A percentile compares a stretch with the other conserved stretches of the same genome.
These are phyloP conservation scores for Larix kaempferi DNA, from an alignment of 75 land plant genomes.

Conservation along the genomic window DNA sequence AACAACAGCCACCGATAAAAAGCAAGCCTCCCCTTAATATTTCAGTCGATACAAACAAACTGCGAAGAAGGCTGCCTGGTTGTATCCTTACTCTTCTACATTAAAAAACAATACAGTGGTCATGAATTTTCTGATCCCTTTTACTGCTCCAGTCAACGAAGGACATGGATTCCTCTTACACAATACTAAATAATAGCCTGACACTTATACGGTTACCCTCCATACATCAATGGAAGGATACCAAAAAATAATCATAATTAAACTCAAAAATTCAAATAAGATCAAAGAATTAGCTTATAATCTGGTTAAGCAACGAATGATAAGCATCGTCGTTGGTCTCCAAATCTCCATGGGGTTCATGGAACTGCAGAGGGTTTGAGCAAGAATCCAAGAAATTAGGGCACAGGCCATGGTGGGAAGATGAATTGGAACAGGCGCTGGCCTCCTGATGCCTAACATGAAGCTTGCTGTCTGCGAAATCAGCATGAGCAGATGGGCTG, in stretches of 20 bases:
- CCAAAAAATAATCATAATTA: not conserved
- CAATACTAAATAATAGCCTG: slow-evolving; percentile 5
- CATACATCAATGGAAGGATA: slow-evolving; percentile 4
- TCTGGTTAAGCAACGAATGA: slow-evolving; percentile 8
- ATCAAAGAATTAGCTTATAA: not conserved
- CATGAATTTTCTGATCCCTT: no score
- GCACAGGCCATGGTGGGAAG: not conserved
- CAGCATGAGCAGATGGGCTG: slow-evolving; percentile 4
- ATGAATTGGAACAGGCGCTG: not conserved
- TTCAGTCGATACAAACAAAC: no score
- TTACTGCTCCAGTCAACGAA: not conserved
- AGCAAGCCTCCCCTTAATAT: no score
- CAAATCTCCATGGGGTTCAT: slow-evolving; percentile 1
- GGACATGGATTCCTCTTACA: slow-evolving; percentile 3
- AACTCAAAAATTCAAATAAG: not conserved
- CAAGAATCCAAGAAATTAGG: not conserved
- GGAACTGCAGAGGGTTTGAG: not conserved
- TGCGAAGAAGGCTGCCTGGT: no score
- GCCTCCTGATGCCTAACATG: slow-evolving; percentile 4
- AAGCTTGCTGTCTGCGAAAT: slow-evolving; percentile 11
- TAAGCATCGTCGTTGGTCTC: slow-evolving; percentile 3
- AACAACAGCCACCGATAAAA: no score
- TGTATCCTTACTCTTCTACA: no score
- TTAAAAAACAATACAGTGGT: no score
- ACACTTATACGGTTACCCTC: not conserved